Evolutionary conservation across 164 flowering plant species (phyloP), one percentile per base, ranked within the genome.

Genomic region (Sextonia rubra): DNA sequence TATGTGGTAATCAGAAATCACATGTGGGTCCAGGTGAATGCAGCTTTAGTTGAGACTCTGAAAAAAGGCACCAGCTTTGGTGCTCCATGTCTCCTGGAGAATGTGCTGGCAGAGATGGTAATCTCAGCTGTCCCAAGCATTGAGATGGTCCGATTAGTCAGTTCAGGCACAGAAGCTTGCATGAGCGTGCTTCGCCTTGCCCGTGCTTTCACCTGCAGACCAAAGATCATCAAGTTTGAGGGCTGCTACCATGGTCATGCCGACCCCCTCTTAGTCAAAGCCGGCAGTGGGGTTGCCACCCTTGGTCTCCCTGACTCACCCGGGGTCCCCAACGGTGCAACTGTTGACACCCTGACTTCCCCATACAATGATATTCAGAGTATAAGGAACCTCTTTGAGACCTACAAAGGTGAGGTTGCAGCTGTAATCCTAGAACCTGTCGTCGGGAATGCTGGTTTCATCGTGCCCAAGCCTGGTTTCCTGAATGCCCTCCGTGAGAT

Each of bases 241-340:
- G 98, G 99, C 23, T 95, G 99, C 83, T 95, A 95, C 79, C 98
- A 95, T 74, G 99, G 99, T 58, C 99, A 95, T 82, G 98, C 97
- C 18, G 93, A 93, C 74, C 90, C 98, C 2, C 90, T 88, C 78
- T 93, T 95, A 17, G 97, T 95, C 71, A 91, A 93, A 81, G 97
- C 97, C 15, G 99, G 98, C 17, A 93, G 98, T 78, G 98, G 98
- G 3, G 99, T 95, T 71, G 99, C 98, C n/a, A 93, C 99, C 23
- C 85, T 95, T 7, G 97, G 98, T 15, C 93, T 95, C 44, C 98
- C 99, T 3, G 97, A 95, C 77, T 95, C 98, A 20, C 98, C 98
- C 22, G 99, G 99, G 67, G 99, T 95, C 12, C 99, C 98, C 3
- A 86, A 74, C 76, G 86, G 85, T 66, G 91, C 97, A 47, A 95